phyloP scores from a whole-genome alignment of 352 stramenopile species.

The Globisporangium iwayamae region DNA sequence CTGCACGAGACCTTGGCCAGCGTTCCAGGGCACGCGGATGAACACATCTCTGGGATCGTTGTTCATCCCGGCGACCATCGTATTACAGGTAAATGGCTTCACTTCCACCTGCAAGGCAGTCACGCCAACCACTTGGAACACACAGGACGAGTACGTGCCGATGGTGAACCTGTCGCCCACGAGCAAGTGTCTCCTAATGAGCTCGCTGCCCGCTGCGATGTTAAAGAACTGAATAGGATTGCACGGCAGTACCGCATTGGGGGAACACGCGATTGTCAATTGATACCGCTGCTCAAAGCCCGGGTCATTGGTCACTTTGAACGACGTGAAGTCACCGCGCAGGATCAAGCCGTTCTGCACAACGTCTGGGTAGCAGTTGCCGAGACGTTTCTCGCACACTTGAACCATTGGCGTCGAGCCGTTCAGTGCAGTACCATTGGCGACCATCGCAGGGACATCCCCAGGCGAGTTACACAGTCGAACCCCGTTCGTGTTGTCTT shows the following conservation, averaged over 20 bases:
- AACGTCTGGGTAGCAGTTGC: conserved; percentile 20
- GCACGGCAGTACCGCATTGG: conserved; percentile 16
- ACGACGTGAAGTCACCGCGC: conserved; percentile 85
- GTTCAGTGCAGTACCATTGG: conserved; percentile 19
- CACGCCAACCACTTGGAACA: conserved; percentile 47
- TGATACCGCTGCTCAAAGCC: conserved; percentile 44
- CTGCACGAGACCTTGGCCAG: conserved; percentile 40
- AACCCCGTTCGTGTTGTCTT: conserved; percentile 39
- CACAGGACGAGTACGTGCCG: conserved; percentile 38
- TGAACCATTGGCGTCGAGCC: conserved; percentile 29
- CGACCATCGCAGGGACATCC: conserved; percentile 85
- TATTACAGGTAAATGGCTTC: conserved; percentile 21
- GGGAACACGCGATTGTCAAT: conserved; percentile 31
- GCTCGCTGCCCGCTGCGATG: conserved; percentile 26
- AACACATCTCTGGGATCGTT: conserved; percentile 21
- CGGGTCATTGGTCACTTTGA: conserved; percentile 79
- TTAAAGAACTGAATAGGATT: conserved; percentile 29
- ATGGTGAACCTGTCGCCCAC: conserved; percentile 55
- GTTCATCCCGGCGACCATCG: conserved; percentile 19
- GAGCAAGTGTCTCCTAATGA: conserved; percentile 31
- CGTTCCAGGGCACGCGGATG: conserved; percentile 67
- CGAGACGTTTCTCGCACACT: conserved; percentile 27
- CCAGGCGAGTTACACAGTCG: conserved; percentile 91
- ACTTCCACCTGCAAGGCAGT: conserved; percentile 35
- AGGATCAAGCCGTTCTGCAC: conserved; percentile 72